Conservation (phyloP, 176 grass and related monocot species). For the Calamus simplicifolius region DNA sequence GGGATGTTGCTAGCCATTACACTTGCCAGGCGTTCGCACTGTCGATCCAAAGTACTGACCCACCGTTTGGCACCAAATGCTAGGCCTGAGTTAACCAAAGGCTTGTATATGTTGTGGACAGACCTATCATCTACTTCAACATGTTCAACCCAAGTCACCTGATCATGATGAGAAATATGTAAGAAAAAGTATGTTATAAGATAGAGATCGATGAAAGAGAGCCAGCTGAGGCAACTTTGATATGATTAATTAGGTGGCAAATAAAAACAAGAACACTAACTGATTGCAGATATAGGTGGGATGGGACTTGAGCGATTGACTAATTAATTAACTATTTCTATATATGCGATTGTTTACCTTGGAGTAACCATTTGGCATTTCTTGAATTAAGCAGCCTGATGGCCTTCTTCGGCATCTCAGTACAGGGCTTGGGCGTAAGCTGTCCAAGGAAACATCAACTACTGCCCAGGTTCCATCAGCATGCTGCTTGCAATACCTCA, state of each 20-base stretch:
- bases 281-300: no score
- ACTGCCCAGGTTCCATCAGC: constrained; percentile 16
- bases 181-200: no score
- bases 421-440: not conserved
- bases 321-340: no score
- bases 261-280: no score
- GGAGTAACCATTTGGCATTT: constrained; percentile 17
- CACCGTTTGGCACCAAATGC: constrained; percentile 13
- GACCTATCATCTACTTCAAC: constrained; percentile 17
- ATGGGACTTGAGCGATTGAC: no score
- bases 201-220: no score
- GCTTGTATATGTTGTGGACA: constrained; percentile 16
- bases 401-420: constrained; percentile 14
- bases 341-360: not conserved
- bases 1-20: constrained; percentile 12
- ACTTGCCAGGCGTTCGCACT: constrained; percentile 14
- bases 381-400: constrained; percentile 17
- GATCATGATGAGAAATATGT: not conserved
- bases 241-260: no score
- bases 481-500: constrained; percentile 13
- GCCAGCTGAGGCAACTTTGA: no score
- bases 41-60: constrained; percentile 6
- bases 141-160: constrained; percentile 20
- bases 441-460: constrained; percentile 21
- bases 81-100: constrained; percentile 18